Conservation (phyloP, 2,329 filamentous ascomycete genomes). For the Neonectria hederae region DNA sequence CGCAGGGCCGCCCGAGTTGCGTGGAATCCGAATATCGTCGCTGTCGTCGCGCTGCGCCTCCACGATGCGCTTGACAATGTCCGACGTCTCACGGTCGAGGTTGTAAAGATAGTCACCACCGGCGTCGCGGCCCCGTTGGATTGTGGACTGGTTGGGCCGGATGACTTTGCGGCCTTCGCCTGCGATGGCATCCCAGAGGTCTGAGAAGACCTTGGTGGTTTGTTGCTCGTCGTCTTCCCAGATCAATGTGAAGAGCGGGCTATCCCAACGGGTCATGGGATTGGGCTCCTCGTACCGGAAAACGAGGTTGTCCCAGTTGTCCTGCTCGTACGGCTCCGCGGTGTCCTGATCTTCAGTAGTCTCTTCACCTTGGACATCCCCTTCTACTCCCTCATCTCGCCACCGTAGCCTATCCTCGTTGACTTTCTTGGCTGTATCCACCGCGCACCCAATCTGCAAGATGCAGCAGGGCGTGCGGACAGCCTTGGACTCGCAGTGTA, state of each 20-base stretch:
- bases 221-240: constrained; percentile 78
- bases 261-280: constrained; percentile 85
- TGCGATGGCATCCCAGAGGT: constrained; percentile 79
- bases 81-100: constrained; percentile 81
- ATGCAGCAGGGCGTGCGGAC: constrained; percentile 79
- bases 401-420: constrained; percentile 67
- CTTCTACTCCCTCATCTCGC: constrained; percentile 18
- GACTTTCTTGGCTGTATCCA: constrained; percentile 62
- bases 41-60: constrained; percentile 76
- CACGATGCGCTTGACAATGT: constrained; percentile 75
- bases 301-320: constrained; percentile 80
- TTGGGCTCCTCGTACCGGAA: constrained; percentile 90
- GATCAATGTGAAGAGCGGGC: constrained; percentile 80
- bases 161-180: constrained; percentile 71
- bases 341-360: constrained; percentile 10
- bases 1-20: constrained; percentile 41
- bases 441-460: constrained; percentile 69
- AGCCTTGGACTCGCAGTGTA: constrained; percentile 86
- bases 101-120: constrained; percentile 81
- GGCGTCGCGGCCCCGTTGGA: constrained; percentile 70
- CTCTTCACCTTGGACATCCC: not conserved
- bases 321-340: constrained; percentile 59
- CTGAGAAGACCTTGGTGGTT: constrained; percentile 63
- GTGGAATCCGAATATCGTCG: constrained; percentile 62
- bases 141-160: constrained; percentile 78